Evolutionary conservation across 2,329 filamentous ascomycete species (phyloP).

Genomic region (Colletotrichum plurivorum): DNA sequence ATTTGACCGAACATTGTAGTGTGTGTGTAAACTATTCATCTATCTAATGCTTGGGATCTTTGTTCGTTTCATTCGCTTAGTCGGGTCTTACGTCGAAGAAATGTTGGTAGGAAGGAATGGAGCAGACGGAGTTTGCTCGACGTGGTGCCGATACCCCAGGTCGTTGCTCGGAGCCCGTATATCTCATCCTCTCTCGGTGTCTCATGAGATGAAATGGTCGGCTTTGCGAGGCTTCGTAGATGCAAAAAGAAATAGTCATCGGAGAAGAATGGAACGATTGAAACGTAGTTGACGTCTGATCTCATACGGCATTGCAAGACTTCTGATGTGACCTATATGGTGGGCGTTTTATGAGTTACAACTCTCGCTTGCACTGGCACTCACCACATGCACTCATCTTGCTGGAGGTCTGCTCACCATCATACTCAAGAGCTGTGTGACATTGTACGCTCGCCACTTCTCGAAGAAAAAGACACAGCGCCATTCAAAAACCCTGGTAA

Average conservation of each 20-base stretch:
- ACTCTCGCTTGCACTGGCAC: too few relatives aligned
- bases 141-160: not conserved
- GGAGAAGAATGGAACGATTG: not conserved
- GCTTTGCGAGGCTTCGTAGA: not conserved
- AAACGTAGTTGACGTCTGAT: too few relatives aligned
- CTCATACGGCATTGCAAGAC: too few relatives aligned
- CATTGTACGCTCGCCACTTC: too few relatives aligned
- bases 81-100: not conserved
- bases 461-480: not conserved
- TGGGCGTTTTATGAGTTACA: too few relatives aligned
- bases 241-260: not conserved
- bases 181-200: not conserved
- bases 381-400: too few relatives aligned
- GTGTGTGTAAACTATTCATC: not conserved
- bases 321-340: too few relatives aligned
- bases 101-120: not conserved
- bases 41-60: not conserved
- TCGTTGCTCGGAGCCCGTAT: not conserved
- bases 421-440: too few relatives aligned
- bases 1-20: not conserved
- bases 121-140: not conserved
- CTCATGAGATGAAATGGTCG: not conserved
- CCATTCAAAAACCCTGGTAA: slow-evolving; percentile 14
- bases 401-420: too few relatives aligned
- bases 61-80: not conserved